A percentile compares a stretch with the other conserved stretches of the same genome.
These are phyloP conservation scores for Phytophthora lateralis DNA, from an alignment of 352 stramenopile species.

Conservation along the genomic window DNA sequence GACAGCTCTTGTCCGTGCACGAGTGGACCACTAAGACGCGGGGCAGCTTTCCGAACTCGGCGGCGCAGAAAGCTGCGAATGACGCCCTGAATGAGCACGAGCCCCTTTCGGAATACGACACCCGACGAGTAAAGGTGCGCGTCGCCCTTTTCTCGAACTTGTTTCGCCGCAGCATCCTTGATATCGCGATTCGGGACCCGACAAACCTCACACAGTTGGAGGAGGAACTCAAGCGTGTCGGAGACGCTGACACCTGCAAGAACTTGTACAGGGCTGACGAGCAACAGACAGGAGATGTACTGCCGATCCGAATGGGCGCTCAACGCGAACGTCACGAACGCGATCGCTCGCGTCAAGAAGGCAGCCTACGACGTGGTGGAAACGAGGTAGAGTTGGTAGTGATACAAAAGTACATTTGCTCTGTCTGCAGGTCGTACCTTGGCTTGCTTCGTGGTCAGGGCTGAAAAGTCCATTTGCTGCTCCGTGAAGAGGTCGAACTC, in stretches of 20 bases:
- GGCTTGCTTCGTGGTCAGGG: constrained; percentile 70
- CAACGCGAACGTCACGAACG: constrained; percentile 76
- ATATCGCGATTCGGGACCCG: constrained; percentile 46
- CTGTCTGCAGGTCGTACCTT: constrained; percentile 39
- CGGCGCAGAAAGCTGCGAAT: constrained; percentile 75
- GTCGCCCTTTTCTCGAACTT: constrained; percentile 71
- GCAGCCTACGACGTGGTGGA: constrained; percentile 44
- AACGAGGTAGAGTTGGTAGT: background rate
- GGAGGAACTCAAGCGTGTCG: constrained; percentile 77
- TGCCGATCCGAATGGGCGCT: constrained; percentile 35
- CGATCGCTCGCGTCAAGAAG: constrained; percentile 78
- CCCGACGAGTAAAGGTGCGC: constrained; percentile 71
- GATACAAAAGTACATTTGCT: background rate
- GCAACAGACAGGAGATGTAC: constrained; percentile 68
- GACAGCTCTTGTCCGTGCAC: constrained; percentile 17
- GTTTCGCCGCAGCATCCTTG: constrained; percentile 57
- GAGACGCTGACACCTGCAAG: constrained; percentile 68
- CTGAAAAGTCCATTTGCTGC: constrained; percentile 67
- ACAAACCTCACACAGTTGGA: constrained; percentile 73
- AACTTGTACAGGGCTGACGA: constrained; percentile 84
- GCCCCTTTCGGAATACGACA: constrained; percentile 71
- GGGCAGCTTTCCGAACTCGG: constrained; percentile 35
- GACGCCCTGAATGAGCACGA: constrained; percentile 74
- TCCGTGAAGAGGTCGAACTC: constrained; percentile 69
- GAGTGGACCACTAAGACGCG: background rate